Evolutionary conservation across 2,329 filamentous ascomycete genomes (phyloP).

Genomic region (Colletotrichum plurivorum): DNA sequence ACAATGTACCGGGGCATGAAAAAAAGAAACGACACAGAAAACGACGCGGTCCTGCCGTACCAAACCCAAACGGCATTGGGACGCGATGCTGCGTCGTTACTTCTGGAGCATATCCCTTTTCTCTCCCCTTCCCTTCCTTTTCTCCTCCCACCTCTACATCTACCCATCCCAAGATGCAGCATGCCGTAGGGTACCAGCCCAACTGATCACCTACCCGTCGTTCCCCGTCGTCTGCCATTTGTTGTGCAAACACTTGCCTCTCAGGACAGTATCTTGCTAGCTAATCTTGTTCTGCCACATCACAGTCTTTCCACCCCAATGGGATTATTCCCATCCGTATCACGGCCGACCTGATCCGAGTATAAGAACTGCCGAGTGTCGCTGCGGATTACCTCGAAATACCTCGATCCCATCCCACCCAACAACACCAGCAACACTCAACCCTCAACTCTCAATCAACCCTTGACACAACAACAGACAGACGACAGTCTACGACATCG

Average conservation of each 20-base stretch:
- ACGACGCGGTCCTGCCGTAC: constrained; percentile 37
- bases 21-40: constrained; percentile 42
- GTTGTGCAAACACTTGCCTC: constrained; percentile 37
- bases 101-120: constrained; percentile 41
- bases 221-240: constrained; percentile 25
- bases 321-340: constrained; percentile 33
- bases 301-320: constrained; percentile 39
- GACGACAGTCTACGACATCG: neutral
- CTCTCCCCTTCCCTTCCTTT: constrained; percentile 33
- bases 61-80: constrained; percentile 40
- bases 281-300: constrained; percentile 41
- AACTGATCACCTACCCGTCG: constrained; percentile 39
- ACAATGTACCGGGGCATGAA: constrained; percentile 42
- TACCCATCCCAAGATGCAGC: constrained; percentile 40
- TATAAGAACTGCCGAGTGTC: constrained; percentile 39
- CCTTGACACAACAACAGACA: neutral
- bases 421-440: neutral
- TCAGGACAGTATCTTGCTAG: constrained; percentile 35
- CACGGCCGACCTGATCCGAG: constrained; percentile 26
- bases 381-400: constrained; percentile 21
- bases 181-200: constrained; percentile 42
- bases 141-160: constrained; percentile 25
- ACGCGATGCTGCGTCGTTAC: constrained; percentile 39
- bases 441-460: neutral
- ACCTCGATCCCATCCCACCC: constrained; percentile 17